Conservation (phyloP, 2,329 filamentous ascomycete genomes). For the Clonostachys byssicola region DNA sequence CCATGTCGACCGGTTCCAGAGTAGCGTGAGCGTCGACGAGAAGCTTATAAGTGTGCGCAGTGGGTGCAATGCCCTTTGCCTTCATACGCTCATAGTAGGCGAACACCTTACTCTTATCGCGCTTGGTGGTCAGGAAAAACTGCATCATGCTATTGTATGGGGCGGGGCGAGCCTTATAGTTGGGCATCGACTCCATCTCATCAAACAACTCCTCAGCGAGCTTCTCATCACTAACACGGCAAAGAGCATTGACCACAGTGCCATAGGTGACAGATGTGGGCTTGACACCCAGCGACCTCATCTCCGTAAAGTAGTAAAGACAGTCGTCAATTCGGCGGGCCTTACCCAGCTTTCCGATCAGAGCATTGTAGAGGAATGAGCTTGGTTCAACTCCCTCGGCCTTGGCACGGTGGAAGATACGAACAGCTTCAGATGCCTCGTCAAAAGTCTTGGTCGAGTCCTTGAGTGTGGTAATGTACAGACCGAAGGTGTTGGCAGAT, state of each 20-base stretch:
- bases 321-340: conserved; percentile 97
- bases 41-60: conserved; percentile 95
- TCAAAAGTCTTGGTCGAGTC: conserved; percentile 97
- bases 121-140: conserved; percentile 97
- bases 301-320: conserved; percentile 96
- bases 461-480: conserved; percentile 99
- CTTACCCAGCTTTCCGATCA: conserved; percentile 98
- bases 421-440: conserved; percentile 92
- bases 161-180: conserved; percentile 96
- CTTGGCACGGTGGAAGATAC: conserved; percentile 94
- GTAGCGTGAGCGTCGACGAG: conserved; percentile 94
- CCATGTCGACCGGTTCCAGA: conserved; percentile 85
- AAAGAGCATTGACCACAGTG: conserved; percentile 95
- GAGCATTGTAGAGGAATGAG: conserved; percentile 95
- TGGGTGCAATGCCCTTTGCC: conserved; percentile 79
- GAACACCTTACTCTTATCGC: conserved; percentile 89
- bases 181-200: conserved; percentile 98
- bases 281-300: conserved; percentile 88
- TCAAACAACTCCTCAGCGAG: conserved; percentile 98
- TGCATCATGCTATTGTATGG: conserved; percentile 99
- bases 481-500: conserved; percentile 93
- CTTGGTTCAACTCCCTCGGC: conserved; percentile 92
- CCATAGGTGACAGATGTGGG: conserved; percentile 97
- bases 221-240: conserved; percentile 94
- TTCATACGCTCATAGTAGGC: conserved; percentile 95